Conservation (phyloP, 1,284 basidiomycete species). For the Tranzscheliella williamsii region DNA sequence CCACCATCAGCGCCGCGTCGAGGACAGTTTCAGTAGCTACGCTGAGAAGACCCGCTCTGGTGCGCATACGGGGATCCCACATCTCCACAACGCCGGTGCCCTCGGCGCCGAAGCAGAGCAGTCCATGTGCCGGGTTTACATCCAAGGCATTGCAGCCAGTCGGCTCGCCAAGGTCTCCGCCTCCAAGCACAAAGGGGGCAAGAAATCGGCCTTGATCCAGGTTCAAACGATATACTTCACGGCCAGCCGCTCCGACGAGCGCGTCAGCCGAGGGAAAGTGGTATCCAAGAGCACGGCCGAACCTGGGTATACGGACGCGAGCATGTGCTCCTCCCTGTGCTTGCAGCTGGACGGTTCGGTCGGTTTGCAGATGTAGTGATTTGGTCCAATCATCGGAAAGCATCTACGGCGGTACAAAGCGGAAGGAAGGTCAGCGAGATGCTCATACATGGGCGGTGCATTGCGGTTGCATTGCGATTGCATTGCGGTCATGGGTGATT, state of each 20-base stretch:
- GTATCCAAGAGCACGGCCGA: constrained; percentile 88
- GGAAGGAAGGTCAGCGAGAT: too few relatives aligned
- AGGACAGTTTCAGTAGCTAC: constrained; percentile 68
- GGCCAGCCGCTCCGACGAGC: constrained; percentile 75
- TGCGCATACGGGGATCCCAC: constrained; percentile 90
- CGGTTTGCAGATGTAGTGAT: constrained; percentile 91
- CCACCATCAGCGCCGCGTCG: constrained; percentile 57
- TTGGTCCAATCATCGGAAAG: constrained; percentile 99
- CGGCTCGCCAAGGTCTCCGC: constrained; percentile 63
- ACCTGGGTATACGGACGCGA: constrained; percentile 86
- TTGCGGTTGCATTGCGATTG: background rate
- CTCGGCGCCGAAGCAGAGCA: constrained; percentile 86
- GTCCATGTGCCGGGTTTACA: constrained; percentile 89
- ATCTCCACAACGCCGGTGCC: constrained; percentile 81
- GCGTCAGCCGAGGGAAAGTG: constrained; percentile 82
- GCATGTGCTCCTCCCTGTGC: constrained; percentile 92
- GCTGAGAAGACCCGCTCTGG: constrained; percentile 74
- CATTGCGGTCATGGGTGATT: constrained; percentile 3
- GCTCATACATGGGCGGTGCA: too few relatives aligned
- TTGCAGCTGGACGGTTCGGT: constrained; percentile 92
- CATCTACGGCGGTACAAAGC: constrained; percentile 68
- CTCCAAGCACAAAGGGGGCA: constrained; percentile 50
- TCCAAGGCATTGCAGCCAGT: constrained; percentile 88
- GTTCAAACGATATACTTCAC: constrained; percentile 89
- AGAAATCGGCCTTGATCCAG: constrained; percentile 90